These are phyloP conservation scores for Aspergillaceae sp. DNA, from an alignment of 2,329 filamentous ascomycete species.

Conservation along the genomic window DNA sequence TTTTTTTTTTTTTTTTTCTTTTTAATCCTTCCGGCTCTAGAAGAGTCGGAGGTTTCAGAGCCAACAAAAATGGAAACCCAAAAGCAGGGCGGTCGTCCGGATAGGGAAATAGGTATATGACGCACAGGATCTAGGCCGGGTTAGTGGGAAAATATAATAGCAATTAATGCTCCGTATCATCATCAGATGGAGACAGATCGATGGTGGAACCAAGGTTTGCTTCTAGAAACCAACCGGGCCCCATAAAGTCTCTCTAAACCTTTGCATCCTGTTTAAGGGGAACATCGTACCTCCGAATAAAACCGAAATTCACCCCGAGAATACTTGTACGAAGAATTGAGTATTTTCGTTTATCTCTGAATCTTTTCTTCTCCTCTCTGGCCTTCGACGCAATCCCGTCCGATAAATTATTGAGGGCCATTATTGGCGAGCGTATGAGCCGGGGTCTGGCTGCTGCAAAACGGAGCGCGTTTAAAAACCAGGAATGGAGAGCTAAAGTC, in stretches of 20 bases:
- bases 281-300: neutral
- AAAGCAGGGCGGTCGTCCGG: too few species aligned
- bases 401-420: neutral
- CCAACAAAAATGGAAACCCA: too few species aligned
- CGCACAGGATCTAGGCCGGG: too few species aligned
- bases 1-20: neutral
- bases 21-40: too few species aligned
- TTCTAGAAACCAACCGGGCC: neutral
- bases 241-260: neutral
- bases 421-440: neutral
- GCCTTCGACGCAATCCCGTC: neutral
- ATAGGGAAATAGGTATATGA: too few species aligned
- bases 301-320: too few species aligned
- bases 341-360: too few species aligned
- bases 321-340: too few species aligned
- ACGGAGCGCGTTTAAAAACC: neutral
- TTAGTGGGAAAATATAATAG: too few species aligned
- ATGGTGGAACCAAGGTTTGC: neutral
- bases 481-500: neutral
- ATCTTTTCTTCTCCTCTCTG: neutral
- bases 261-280: neutral
- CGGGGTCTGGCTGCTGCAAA: conserved; percentile 7
- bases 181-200: neutral
- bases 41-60: too few species aligned
- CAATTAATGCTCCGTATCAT: too few species aligned